Evolutionary conservation across 208 protist species (phyloP), one percentile per base, ranked within the genome.

Genomic region (Trichomonas tenax): DNA sequence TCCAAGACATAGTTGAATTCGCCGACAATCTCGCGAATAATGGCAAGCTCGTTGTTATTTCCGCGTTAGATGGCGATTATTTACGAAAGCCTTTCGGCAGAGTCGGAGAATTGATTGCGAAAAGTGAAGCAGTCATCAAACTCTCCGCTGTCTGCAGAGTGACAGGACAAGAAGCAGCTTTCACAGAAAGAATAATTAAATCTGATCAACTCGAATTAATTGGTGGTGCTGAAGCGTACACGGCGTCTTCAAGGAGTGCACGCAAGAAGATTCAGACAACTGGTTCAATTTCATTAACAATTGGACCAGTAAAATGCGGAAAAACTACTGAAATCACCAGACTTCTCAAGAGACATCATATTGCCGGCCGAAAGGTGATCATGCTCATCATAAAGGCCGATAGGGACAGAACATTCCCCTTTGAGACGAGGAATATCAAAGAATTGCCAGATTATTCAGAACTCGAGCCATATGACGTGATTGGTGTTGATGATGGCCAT

Each of bases 281-380:
- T 15, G 93, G 93, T 3, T 31, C 26, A 2, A 98, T 99, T 89
- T 97, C 99, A 96, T 97, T 99, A 36, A 98, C 99, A 95, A 98
- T 98, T 49, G 98, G 98, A 45, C 98, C 98, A 44, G 99, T 99
- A 98, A 99, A 99, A 95, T 98, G 98, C 41, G 98, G 98, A 46
- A 96, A 99, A 97, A 98, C 98, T 0, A 98, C 98, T 0, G 98
- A 98, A 96, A 97, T 99, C 31, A 98, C 99, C 96, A 97, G 98
- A 89, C 97, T 98, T 49, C 97, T 99, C 0, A 97, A 97, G 41
- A 97, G 98, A 23, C 97, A 99, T 96, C 97, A 98, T 34, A 97
- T 98, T 96, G 98, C 98, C 0, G 97, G 97, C 0, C 98, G 97
- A 81, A 97, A 97, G 63, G 98, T 98, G 96, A 97, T 98, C 23